These are phyloP conservation scores for Hygrophoropsis aurantiaca DNA, from an alignment of 768 basidiomycete genomes.

Conservation along the genomic window DNA sequence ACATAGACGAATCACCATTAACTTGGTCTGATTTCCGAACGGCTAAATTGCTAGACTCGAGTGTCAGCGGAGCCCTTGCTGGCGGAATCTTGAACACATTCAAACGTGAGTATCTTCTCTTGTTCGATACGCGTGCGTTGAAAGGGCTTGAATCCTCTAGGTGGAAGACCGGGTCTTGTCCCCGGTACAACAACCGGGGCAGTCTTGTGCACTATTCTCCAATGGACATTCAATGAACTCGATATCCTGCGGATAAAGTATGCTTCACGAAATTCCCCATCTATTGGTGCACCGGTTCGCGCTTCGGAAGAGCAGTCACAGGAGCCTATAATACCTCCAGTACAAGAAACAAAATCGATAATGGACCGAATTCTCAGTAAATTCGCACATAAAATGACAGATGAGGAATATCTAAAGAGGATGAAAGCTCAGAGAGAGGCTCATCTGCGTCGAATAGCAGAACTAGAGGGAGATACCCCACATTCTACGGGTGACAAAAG, in stretches of 20 bases:
- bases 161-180: slow-evolving; percentile 54
- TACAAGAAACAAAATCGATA: slow-evolving; percentile 13
- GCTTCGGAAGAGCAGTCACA: slow-evolving; percentile 2
- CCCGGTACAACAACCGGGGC: slow-evolving; percentile 63
- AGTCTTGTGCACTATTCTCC: slow-evolving; percentile 58
- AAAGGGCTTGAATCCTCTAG: slow-evolving; percentile 36
- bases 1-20: slow-evolving; percentile 15
- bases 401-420: slow-evolving; percentile 67
- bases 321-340: slow-evolving; percentile 19
- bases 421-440: slow-evolving; percentile 57
- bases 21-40: slow-evolving; percentile 56
- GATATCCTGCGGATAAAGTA: slow-evolving; percentile 59
- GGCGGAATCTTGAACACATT: slow-evolving; percentile 60
- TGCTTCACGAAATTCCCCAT: slow-evolving; percentile 37
- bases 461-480: too few relatives aligned
- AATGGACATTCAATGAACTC: slow-evolving; percentile 73
- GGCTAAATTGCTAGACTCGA: slow-evolving; percentile 66
- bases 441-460: slow-evolving; percentile 55
- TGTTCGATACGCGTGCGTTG: not conserved
- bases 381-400: slow-evolving; percentile 55
- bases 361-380: slow-evolving; percentile 38
- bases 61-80: slow-evolving; percentile 67
- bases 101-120: slow-evolving; percentile 49
- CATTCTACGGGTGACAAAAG: too few relatives aligned
- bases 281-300: slow-evolving; percentile 4